Percentiles rank a stretch among this genome's conserved stretches.
Evolutionary conservation across 169 alveolate genomes (phyloP).

Genomic region (Plasmodium falciparum): DNA sequence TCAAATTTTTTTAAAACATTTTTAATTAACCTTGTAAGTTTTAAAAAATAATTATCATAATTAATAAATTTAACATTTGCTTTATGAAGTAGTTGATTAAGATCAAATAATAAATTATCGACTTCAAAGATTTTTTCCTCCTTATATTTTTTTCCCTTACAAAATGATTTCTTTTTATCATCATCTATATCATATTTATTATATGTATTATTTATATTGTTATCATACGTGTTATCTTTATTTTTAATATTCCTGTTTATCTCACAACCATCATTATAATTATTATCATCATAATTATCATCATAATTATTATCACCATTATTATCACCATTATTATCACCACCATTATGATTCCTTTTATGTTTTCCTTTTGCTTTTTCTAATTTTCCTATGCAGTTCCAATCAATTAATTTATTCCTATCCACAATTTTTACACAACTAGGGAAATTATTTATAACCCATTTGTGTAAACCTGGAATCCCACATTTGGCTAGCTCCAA

Average conservation of each 20-base stretch:
- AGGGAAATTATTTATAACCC: conserved; percentile 78
- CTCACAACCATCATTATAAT: no score
- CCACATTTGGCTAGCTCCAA: conserved; percentile 45
- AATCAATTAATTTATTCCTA: conserved; percentile 27
- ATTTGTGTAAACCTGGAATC: conserved; percentile 81
- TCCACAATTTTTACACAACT: conserved; percentile 72
- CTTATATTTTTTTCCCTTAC: not conserved
- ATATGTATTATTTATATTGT: no score
- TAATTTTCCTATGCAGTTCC: not conserved
- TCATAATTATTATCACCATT: not conserved
- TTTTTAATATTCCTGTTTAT: no score
- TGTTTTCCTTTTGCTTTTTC: not conserved
- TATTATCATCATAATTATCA: no score
- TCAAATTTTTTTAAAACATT: conserved; percentile 60
- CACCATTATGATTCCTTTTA: no score
- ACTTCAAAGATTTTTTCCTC: conserved; percentile 12
- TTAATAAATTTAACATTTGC: conserved; percentile 69
- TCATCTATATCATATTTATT: no score
- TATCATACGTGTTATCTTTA: not conserved
- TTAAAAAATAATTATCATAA: conserved; percentile 57
- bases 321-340: no score
- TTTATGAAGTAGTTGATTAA: conserved; percentile 82
- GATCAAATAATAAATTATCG: conserved; percentile 79
- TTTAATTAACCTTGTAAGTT: conserved; percentile 66
- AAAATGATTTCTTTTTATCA: no score